These are phyloP conservation scores for Yamadazyma friedrichii DNA, from an alignment of 1,139 yeast genomes.

Conservation along the genomic window DNA sequence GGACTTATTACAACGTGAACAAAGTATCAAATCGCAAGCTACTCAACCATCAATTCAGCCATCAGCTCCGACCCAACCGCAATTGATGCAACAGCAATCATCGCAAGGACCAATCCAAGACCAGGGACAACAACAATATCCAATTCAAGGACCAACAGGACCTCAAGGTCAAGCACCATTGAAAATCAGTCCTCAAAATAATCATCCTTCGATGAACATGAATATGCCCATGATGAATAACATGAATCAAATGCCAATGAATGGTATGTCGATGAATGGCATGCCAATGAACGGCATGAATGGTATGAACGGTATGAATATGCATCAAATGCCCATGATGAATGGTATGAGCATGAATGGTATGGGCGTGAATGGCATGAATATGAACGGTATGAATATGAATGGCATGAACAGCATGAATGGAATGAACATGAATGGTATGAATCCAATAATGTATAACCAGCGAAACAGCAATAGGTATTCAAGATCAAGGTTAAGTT, in stretches of 20 bases:
- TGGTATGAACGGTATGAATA: slow-evolving; percentile 5
- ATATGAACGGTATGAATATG: slow-evolving; percentile 7
- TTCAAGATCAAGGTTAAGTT: slow-evolving; percentile 16
- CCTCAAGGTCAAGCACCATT: slow-evolving; percentile 9
- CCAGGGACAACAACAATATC: slow-evolving; percentile 9
- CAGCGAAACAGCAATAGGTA: slow-evolving; percentile 6
- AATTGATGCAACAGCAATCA: slow-evolving; percentile 1
- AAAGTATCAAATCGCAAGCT: slow-evolving; percentile 4
- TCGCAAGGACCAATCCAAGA: not conserved
- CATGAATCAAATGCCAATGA: slow-evolving; percentile 3
- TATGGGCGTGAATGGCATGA: slow-evolving; percentile 7
- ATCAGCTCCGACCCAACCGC: not conserved
- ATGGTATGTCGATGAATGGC: slow-evolving; percentile 1
- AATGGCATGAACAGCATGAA: slow-evolving; percentile 2
- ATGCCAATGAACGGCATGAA: slow-evolving; percentile 5
- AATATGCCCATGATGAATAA: slow-evolving; percentile 1
- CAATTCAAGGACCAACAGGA: slow-evolving; percentile 13
- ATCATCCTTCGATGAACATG: slow-evolving; percentile 4
- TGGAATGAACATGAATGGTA: slow-evolving; percentile 2
- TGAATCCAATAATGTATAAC: slow-evolving; percentile 5
- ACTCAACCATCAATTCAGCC: not conserved
- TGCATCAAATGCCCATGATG: slow-evolving; percentile 1
- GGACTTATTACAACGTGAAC: slow-evolving; percentile 40
- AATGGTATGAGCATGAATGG: slow-evolving; percentile 4
- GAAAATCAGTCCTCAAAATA: slow-evolving; percentile 4